Conservation (phyloP, 1,139 yeast genomes). For the Candida sojae region DNA sequence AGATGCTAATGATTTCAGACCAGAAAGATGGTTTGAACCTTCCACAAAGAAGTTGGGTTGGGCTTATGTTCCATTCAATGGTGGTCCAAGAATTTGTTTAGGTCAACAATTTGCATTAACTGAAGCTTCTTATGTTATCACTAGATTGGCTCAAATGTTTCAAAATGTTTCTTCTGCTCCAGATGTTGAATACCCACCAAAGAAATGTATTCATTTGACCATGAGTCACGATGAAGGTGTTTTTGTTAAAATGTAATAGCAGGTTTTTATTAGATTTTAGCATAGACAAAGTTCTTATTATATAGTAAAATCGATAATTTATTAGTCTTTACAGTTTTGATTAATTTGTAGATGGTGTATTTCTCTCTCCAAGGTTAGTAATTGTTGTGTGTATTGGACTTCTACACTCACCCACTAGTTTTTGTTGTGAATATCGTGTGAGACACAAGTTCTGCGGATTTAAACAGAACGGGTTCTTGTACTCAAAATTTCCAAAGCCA, state of each 20-base stretch:
- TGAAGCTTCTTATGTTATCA: conserved; percentile 52
- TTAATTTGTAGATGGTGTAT: not conserved
- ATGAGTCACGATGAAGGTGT: conserved; percentile 29
- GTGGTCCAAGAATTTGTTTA: conserved; percentile 63
- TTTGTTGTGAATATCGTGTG: not conserved
- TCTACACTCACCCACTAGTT: too few species aligned
- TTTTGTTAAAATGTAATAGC: conserved; percentile 11
- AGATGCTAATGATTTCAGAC: conserved; percentile 47
- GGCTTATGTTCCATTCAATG: conserved; percentile 60
- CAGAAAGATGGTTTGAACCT: conserved; percentile 48
- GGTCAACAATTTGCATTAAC: conserved; percentile 65
- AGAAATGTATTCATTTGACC: conserved; percentile 32
- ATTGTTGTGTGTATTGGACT: too few species aligned
- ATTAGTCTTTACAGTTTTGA: not conserved
- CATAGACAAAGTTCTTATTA: not conserved
- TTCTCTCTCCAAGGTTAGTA: not conserved
- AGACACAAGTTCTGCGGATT: not conserved
- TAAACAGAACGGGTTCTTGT: too few species aligned
- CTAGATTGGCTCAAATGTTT: conserved; percentile 44
- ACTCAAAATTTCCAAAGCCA: too few species aligned
- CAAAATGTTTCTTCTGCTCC: conserved; percentile 27
- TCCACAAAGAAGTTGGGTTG: conserved; percentile 44
- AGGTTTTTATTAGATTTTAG: not conserved
- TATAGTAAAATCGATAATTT: not conserved
- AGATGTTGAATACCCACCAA: conserved; percentile 33